Evolutionary conservation across 129 eudicot genomes (phyloP).

Genomic region (Chrysanthemum makinoi): DNA sequence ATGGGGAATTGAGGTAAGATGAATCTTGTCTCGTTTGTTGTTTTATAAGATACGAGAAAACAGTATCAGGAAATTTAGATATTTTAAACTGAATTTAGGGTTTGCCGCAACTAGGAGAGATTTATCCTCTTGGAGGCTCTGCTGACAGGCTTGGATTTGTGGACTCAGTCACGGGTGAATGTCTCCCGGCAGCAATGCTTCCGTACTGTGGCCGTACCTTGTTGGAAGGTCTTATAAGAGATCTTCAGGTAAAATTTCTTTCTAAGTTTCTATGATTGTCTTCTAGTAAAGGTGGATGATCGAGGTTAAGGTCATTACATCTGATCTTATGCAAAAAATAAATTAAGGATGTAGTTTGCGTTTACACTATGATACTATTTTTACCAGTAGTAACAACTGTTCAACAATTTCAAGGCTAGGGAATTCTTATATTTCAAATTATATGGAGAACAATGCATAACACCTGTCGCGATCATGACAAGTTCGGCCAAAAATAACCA

Average conservation of each 20-base stretch:
- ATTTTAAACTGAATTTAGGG: slow-evolving; percentile 61
- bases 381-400: slow-evolving; percentile 22
- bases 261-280: slow-evolving; percentile 17
- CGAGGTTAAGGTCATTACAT: slow-evolving; percentile 2
- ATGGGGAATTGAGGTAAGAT: slow-evolving; percentile 91
- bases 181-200: slow-evolving; percentile 99
- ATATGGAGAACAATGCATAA: slow-evolving; percentile 85
- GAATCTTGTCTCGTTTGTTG: slow-evolving; percentile 5
- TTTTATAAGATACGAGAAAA: slow-evolving; percentile 5
- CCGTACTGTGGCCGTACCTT: slow-evolving; percentile 90
- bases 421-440: slow-evolving; percentile 89
- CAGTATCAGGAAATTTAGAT: slow-evolving; percentile 7
- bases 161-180: slow-evolving; percentile 86
- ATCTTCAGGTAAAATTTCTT: slow-evolving; percentile 80
- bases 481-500: slow-evolving; percentile 96
- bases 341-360: slow-evolving; percentile 9
- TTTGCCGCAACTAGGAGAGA: slow-evolving; percentile 92
- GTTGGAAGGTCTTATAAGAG: slow-evolving; percentile 97
- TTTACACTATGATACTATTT: slow-evolving; percentile 10
- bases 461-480: slow-evolving; percentile 98
- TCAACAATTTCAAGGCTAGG: slow-evolving; percentile 69
- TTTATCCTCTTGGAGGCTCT: slow-evolving; percentile 98
- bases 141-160: slow-evolving; percentile 99
- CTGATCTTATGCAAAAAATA: slow-evolving; percentile 9
- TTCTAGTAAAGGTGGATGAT: slow-evolving; percentile 6